Conservation (phyloP, 164 flowering plant species). For the Paratinospora sagittata region DNA sequence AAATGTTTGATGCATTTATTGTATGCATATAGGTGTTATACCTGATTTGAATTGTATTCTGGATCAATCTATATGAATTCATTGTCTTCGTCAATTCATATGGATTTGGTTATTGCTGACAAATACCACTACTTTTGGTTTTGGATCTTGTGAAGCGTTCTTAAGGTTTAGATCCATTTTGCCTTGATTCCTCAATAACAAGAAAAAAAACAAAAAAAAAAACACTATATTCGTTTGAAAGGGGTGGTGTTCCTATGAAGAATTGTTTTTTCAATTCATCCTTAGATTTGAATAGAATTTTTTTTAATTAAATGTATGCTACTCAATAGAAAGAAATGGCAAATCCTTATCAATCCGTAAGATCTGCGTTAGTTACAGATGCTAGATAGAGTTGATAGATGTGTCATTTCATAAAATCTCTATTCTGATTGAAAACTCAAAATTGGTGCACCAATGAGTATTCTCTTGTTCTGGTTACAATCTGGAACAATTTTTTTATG, state of each 20-base stretch:
- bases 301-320: not conserved
- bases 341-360: not conserved
- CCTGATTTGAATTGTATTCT: not conserved
- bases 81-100: not conserved
- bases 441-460: not conserved
- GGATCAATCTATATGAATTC: not conserved
- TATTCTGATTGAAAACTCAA: not conserved
- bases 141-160: not conserved
- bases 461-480: not conserved
- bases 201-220: too few species aligned
- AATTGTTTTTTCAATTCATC: not conserved
- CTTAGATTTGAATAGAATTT: not conserved
- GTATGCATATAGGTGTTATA: not conserved
- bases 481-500: not conserved
- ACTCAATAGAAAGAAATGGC: not conserved
- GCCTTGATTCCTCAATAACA: not conserved
- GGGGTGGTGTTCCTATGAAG: not conserved
- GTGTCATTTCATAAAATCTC: not conserved
- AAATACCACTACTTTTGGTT: too few species aligned
- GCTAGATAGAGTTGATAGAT: too few species aligned
- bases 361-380: not conserved
- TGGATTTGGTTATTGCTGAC: not conserved
- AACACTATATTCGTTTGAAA: not conserved
- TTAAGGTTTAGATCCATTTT: not conserved
- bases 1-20: not conserved